Percentiles rank a stretch among this genome's conserved stretches.
phyloP scores from a whole-genome alignment of 495 filamentous ascomycete species.

The Talaromyces liani region DNA sequence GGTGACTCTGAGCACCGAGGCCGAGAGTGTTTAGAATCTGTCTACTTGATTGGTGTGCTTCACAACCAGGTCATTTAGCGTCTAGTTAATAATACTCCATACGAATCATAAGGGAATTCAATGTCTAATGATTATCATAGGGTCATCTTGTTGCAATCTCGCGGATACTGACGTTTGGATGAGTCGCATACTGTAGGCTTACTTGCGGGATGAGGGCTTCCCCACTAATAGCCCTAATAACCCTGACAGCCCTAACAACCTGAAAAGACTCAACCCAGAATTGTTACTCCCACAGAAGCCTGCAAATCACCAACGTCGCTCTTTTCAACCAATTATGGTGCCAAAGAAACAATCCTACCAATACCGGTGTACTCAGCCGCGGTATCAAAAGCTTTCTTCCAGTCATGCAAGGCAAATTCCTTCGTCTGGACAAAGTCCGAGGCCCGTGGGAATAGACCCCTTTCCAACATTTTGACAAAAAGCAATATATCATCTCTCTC shows the following conservation, averaged over 20 bases:
- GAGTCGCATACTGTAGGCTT: neutral
- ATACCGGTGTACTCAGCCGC: conserved; percentile 4
- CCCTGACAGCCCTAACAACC: too few species aligned
- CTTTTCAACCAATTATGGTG: neutral
- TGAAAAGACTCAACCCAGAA: too few species aligned
- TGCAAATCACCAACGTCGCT: too few species aligned
- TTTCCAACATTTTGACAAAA: conserved; percentile 7
- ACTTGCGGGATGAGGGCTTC: neutral
- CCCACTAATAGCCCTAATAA: neutral
- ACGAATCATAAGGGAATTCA: too few species aligned
- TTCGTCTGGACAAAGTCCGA: neutral
- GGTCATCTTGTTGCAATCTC: neutral
- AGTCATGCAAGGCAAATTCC: neutral
- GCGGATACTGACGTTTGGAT: neutral
- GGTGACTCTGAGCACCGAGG: neutral
- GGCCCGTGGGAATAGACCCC: conserved; percentile 1
- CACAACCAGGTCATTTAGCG: too few species aligned
- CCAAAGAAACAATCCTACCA: conserved; percentile 1
- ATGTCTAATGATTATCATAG: neutral
- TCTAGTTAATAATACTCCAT: too few species aligned
- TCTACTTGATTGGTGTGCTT: neutral
- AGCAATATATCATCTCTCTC: conserved; percentile 21
- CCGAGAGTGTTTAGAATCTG: neutral
- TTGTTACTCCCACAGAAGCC: too few species aligned
- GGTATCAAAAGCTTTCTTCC: conserved; percentile 5